phyloP scores from a whole-genome alignment of 345 rosid genomes.

The Pistacia integerrima region DNA sequence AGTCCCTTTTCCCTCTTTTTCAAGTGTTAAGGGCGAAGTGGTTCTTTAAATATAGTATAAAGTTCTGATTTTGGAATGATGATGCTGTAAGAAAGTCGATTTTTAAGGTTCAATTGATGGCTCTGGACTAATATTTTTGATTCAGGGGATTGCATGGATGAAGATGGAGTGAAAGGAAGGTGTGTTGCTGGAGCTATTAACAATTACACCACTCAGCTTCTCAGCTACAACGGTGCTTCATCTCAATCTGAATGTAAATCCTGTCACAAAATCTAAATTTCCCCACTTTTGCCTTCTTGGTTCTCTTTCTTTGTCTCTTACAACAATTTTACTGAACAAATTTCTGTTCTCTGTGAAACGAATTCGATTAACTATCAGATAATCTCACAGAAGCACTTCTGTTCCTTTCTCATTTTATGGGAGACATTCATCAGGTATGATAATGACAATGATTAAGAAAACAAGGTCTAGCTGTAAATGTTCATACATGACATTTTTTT shows the following conservation, averaged over 20 bases:
- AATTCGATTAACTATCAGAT: constrained; percentile 38
- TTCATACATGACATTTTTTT: background rate
- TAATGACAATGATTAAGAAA: background rate
- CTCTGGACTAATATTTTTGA: background rate
- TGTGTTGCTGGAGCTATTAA: constrained; percentile 91
- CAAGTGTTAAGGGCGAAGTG: background rate
- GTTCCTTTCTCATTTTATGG: constrained; percentile 84
- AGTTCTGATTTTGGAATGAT: no score
- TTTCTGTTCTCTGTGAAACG: background rate
- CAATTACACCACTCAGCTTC: constrained; percentile 92
- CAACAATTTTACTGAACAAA: background rate
- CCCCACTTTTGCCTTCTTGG: background rate
- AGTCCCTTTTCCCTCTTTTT: constrained; percentile 11
- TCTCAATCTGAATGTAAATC: constrained; percentile 48
- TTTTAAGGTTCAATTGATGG: background rate
- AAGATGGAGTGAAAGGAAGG: constrained; percentile 54
- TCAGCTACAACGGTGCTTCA: constrained; percentile 46
- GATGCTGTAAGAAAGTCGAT: no score
- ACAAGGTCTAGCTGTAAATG: background rate
- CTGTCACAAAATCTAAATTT: background rate
- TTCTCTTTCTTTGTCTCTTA: no score
- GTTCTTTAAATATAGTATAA: no score
- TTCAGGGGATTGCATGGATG: constrained; percentile 90
- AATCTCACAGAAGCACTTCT: constrained; percentile 92
- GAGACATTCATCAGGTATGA: constrained; percentile 87